Conservation (phyloP, 192 early-diverging fungal species). For the Podila epigama region DNA sequence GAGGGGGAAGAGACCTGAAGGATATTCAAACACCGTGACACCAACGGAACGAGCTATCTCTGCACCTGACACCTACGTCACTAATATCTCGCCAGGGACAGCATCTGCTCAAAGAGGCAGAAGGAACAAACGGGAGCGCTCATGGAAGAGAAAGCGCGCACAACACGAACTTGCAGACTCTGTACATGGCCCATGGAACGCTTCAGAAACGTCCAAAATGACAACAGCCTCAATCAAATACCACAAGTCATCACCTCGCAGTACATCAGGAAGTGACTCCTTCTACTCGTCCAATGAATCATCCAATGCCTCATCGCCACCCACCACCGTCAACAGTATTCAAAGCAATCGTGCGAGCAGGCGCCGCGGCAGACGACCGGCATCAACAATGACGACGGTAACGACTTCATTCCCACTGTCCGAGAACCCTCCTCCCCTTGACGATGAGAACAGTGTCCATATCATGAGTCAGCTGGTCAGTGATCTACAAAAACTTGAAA, state of each 20-base stretch:
- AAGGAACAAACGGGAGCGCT: too few species aligned
- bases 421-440: not conserved
- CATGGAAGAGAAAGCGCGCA: too few species aligned
- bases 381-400: not conserved
- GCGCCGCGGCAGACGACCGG: not conserved
- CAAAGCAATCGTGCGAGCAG: slow-evolving; percentile 25
- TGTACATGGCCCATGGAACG: not conserved
- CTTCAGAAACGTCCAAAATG: not conserved
- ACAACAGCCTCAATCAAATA: not conserved
- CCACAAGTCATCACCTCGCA: not conserved
- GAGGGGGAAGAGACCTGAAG: not conserved
- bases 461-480: not conserved
- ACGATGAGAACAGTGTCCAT: not conserved
- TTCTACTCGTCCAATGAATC: slow-evolving; percentile 25
- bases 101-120: too few species aligned
- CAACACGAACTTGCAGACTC: too few species aligned
- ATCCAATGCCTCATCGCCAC: slow-evolving; percentile 20
- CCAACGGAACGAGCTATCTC: too few species aligned
- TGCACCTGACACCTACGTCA: too few species aligned
- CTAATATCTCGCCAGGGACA: too few species aligned
- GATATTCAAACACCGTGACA: not conserved
- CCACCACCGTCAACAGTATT: slow-evolving; percentile 10
- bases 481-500: not conserved
- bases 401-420: not conserved
- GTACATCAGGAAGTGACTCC: slow-evolving; percentile 1